Base-by-base conservation (phyloP, 148 eudicot species). In the Arbutus unedo region DNA sequence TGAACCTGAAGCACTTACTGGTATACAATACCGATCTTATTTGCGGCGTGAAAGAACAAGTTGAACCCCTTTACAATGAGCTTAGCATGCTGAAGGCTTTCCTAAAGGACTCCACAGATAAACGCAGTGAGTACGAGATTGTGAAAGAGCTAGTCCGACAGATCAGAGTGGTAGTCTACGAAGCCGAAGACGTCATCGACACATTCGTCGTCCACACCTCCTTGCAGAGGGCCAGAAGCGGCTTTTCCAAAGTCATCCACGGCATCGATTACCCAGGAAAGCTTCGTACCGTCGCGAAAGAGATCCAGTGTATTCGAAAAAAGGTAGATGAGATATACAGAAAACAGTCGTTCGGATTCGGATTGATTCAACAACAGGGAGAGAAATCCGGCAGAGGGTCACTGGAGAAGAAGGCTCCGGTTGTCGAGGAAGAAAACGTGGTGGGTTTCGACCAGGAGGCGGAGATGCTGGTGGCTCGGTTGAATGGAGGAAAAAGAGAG, bases 391-490 rank as follows among this genome's bases (percentile, higher is more conserved):
- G 13, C 21, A 80, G 57, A 55, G 55, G 43, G 10, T 1, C 48
- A 0, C 18, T 44, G 8, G 80, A 62, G 62, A 80, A 68, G 53
- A 83, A 75, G 76, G 70, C 59, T 19, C 71, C 79, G 23, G 70
- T 64, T 0, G 84, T 83, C 2, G 87, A 83, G 83, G 86, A 87
- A 84, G 87, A 87, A 31, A 62, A 85, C n/a, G 88, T 83, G 43
- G 88, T 88, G 8, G 90, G 92, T 4, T 90, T 90, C 21, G 83
- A 82, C 8, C 86, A 85, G 66, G 92, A 79, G 75, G 85, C 85
- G 2, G 47, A 85, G 49, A 83, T 38, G 3, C 60, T 90, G 38
- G 73, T 82, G 2, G 57, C 78, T 23, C 82, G 55, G 55, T 84
- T 90, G 23, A 86, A 31, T 15, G 79, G 64, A 54, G 79, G 62